Percentiles rank a stretch among this genome's conserved stretches.
These are phyloP conservation scores for Saccharomyces hybrid DNA, from an alignment of 1,139 yeast genomes.

Conservation along the genomic window DNA sequence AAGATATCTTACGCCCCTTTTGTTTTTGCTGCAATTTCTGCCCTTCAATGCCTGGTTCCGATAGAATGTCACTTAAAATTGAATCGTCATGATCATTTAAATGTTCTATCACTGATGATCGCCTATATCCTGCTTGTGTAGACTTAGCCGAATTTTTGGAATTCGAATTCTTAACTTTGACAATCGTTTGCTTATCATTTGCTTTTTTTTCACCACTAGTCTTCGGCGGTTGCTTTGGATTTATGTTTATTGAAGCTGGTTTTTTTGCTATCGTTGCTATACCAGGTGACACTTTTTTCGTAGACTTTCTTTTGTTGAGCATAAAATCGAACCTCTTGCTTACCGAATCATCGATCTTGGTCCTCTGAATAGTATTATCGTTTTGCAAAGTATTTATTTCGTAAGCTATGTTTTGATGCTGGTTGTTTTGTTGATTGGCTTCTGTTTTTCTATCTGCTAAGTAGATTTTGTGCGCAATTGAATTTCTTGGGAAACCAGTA, in stretches of 20 bases:
- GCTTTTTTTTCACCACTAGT: neutral
- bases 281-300: conserved; percentile 30
- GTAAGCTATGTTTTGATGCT: conserved; percentile 13
- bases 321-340: conserved; percentile 31
- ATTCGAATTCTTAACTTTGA: neutral
- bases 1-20: conserved; percentile 4
- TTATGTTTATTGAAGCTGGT: neutral
- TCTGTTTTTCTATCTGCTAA: conserved; percentile 34
- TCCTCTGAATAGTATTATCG: conserved; percentile 19
- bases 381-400: conserved; percentile 23
- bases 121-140: neutral
- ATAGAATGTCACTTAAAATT: neutral
- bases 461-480: conserved; percentile 37
- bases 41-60: neutral
- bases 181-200: neutral
- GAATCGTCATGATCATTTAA: neutral
- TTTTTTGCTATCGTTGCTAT: conserved; percentile 28
- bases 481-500: conserved; percentile 34
- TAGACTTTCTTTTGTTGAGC: conserved; percentile 24
- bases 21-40: neutral
- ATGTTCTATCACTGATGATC: neutral
- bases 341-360: conserved; percentile 25
- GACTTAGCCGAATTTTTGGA: neutral
- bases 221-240: neutral
- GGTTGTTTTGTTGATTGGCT: conserved; percentile 6